phyloP scores from a whole-genome alignment of 768 basidiomycete genomes.

The Russula earlei region DNA sequence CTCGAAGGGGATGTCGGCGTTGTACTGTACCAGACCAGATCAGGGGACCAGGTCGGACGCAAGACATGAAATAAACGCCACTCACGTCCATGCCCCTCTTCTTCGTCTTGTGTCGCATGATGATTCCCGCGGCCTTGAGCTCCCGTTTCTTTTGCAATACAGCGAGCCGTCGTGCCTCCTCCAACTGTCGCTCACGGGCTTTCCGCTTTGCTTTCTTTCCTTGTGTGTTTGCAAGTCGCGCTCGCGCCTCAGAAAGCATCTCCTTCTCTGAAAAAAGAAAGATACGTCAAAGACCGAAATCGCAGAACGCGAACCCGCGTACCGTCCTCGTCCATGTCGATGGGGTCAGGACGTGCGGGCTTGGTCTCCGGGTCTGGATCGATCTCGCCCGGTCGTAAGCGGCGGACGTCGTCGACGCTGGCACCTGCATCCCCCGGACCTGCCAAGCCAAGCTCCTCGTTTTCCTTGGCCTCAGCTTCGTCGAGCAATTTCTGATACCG shows the following conservation, averaged over 20 bases:
- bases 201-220: slow-evolving; percentile 99
- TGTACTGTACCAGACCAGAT: slow-evolving; percentile 61
- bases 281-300: slow-evolving; percentile 1
- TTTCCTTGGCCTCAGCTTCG: slow-evolving; percentile 94
- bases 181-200: slow-evolving; percentile 92
- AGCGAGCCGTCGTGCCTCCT: slow-evolving; percentile 90
- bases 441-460: slow-evolving; percentile 84
- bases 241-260: slow-evolving; percentile 98
- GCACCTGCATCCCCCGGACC: slow-evolving; percentile 80
- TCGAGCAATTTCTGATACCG: slow-evolving; percentile 97
- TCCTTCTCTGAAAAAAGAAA: slow-evolving; percentile 70
- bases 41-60: slow-evolving; percentile 8
- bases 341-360: slow-evolving; percentile 95
- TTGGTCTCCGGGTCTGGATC: slow-evolving; percentile 99
- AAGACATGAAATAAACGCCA: slow-evolving; percentile 13
- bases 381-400: slow-evolving; percentile 89
- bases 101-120: slow-evolving; percentile 92
- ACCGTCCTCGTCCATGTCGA: slow-evolving; percentile 99
- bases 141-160: slow-evolving; percentile 97
- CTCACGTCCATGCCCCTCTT: slow-evolving; percentile 95
- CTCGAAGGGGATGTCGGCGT: slow-evolving; percentile 97
- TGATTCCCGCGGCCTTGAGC: slow-evolving; percentile 95
- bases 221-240: slow-evolving; percentile 96
- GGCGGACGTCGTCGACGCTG: slow-evolving; percentile 85
- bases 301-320: slow-evolving; percentile 21